A percentile compares a stretch with the other conserved stretches of the same genome.
These are phyloP conservation scores for Lepidium didymum DNA, from an alignment of 345 rosid genomes.

Conservation along the genomic window DNA sequence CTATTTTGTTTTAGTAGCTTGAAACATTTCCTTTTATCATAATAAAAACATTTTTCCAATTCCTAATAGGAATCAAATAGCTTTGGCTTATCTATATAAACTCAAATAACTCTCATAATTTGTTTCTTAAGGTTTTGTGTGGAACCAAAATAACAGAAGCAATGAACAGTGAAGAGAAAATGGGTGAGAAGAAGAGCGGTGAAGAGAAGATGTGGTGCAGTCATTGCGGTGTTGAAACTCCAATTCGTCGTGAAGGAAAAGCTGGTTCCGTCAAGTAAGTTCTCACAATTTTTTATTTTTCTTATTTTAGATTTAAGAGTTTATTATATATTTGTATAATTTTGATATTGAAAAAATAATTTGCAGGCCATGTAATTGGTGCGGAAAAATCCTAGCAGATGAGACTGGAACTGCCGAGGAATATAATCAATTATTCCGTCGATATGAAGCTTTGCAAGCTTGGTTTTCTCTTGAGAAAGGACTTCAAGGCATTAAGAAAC, in stretches of 20 bases:
- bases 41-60: too few species aligned
- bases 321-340: background rate
- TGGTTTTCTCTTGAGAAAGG: background rate
- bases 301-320: background rate
- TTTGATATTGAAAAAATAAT: background rate
- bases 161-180: too few species aligned
- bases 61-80: too few species aligned
- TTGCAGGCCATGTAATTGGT: constrained; percentile 15
- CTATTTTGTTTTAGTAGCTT: too few species aligned
- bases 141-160: too few species aligned
- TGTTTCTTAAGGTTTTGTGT: too few species aligned
- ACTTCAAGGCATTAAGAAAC: too few species aligned
- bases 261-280: constrained; percentile 13
- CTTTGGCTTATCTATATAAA: too few species aligned
- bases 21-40: too few species aligned
- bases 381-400: constrained; percentile 24
- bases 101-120: too few species aligned
- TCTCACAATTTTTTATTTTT: background rate
- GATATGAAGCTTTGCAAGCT: background rate
- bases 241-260: constrained; percentile 7
- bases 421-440: constrained; percentile 11
- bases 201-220: constrained; percentile 19
- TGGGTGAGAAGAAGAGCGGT: background rate
- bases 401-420: constrained; percentile 17
- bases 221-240: constrained; percentile 20